Conservation (phyloP, 352 stramenopile genomes). For the Globisporangium sylvaticum region DNA sequence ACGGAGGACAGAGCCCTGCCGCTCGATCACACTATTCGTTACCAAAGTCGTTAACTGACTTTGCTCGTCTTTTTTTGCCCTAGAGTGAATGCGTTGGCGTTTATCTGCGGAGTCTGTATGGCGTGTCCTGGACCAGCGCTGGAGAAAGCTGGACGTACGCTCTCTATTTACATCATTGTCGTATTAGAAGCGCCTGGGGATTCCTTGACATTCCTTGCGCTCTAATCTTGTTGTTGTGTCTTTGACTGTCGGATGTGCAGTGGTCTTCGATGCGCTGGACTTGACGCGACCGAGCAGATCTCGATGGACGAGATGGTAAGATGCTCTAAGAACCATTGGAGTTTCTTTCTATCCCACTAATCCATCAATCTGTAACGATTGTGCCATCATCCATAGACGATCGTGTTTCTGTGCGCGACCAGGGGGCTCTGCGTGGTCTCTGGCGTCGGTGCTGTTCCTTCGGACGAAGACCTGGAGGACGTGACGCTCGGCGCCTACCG, state of each 20-base stretch:
- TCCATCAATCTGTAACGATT: not conserved
- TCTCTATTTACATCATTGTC: not conserved
- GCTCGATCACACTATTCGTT: not conserved
- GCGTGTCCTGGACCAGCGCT: conserved; percentile 36
- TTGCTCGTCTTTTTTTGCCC: not conserved
- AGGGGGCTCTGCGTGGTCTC: conserved; percentile 51
- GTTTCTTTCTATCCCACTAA: too few relatives aligned
- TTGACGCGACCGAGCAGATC: conserved; percentile 64
- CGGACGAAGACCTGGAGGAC: conserved; percentile 56
- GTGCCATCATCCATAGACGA: conserved; percentile 36
- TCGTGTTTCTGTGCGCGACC: conserved; percentile 51
- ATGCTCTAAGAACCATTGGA: not conserved
- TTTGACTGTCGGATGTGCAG: conserved; percentile 19
- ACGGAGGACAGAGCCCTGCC: conserved; percentile 12
- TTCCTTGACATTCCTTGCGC: not conserved
- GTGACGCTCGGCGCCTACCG: conserved; percentile 55
- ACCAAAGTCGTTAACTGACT: not conserved
- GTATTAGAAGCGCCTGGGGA: not conserved
- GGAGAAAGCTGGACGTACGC: conserved; percentile 49
- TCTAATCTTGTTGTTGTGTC: not conserved
- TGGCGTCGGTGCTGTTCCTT: conserved; percentile 34
- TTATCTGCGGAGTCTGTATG: conserved; percentile 54
- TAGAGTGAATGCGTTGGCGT: conserved; percentile 65
- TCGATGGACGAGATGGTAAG: conserved; percentile 76
- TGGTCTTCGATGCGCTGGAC: conserved; percentile 73